Evolutionary conservation across 2,329 filamentous ascomycete genomes (phyloP), one percentile per base, ranked within the genome.

Genomic region (Colletotrichum aenigma): DNA sequence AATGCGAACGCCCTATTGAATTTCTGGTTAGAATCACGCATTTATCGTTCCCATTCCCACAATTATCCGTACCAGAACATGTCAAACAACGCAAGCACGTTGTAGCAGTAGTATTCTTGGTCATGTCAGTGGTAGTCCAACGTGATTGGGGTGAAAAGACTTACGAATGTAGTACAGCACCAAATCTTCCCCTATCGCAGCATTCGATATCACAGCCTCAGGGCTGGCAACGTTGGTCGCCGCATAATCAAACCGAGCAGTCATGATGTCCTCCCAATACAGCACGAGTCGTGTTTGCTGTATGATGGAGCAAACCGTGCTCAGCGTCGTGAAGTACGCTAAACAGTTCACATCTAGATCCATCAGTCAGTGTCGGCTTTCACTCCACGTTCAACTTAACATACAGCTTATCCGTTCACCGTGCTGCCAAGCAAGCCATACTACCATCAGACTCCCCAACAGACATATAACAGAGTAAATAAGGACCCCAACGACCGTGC

Each of bases 31-130:
- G 13, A 13, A 30, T 9, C 7, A 24, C 6, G 10, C 10, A 21
- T 2, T 7, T 2, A 7, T 52, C 1, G 4, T 9, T 0, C 4
- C 6, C 4, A 13, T 36, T 4, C 1, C 4, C 9, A 21, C 18
- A 4, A 6, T 1, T n/a, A 7, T 21, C 8, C 66, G 6, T 32
- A 62, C 67, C 67, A 70, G 7, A 70, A 70, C 55, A 70, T 26
- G 9, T 60, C 67, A 0, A 62, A 62, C 16, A 62, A 30, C 4
- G 67, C 67, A 21, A 60, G 34, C 16, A 70, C 67, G 21, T 62
- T 70, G 34, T 70, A 70, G 26, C 55, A 70, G 24, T 70, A 70
- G 55, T 62, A 70, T 24, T 70, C 55, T 70, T 16, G 12, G 18
- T 10, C 12, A 10, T 24, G 56, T 70, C 6, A 55, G 68, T 18